Evolutionary conservation across 768 basidiomycete species (phyloP), one percentile per base, ranked within the genome.

Genomic region (Tulasnella calospora): DNA sequence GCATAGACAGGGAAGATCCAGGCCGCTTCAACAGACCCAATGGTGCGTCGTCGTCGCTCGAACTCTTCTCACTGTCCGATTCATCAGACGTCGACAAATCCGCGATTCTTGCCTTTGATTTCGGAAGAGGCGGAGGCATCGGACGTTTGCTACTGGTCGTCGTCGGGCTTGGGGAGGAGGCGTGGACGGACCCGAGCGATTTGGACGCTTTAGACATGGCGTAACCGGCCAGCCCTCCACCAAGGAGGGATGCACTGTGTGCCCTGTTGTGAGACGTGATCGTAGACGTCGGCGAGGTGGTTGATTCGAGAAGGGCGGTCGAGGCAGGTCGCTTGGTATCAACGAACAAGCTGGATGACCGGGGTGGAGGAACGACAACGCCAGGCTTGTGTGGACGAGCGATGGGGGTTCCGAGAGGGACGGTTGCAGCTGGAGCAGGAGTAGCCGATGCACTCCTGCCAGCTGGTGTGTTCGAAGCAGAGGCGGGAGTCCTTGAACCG

Each of bases 41-140:
- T 5, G 77, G 77, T 27, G 69, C 77, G 35, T 78, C 77, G n/a
- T 78, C 70, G 41, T 69, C 51, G 41, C 70, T 71, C 77, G 38
- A 38, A 30, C 41, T 46, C 77, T 72, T 67, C 36, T 78, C 77
- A n/a, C 69, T 57, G 12, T 78, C 77, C 27, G 69, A 73, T 27
- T 46, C 47, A 41, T 69, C 61, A 23, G 75, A 76, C 55, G 47
- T 55, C 33, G 61, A 67, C n/a, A 33, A 76, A 38, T 76, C 75
- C 35, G 33, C 9, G 13, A 51, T 30, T 76, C 41, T 57, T 19
- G 33, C 44, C 55, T 38, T 76, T 9, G 33, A 23, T 33, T 76
- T 57, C 30, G 75, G 51, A 1, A 51, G 51, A 51, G 51, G 55
- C 21, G 47, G 21, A 10, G 55, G 23, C 55, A 57, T 30, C 30